Evolutionary conservation across 2,329 filamentous ascomycete species (phyloP), one percentile per base, ranked within the genome.

Genomic region (Periconia sp.): DNA sequence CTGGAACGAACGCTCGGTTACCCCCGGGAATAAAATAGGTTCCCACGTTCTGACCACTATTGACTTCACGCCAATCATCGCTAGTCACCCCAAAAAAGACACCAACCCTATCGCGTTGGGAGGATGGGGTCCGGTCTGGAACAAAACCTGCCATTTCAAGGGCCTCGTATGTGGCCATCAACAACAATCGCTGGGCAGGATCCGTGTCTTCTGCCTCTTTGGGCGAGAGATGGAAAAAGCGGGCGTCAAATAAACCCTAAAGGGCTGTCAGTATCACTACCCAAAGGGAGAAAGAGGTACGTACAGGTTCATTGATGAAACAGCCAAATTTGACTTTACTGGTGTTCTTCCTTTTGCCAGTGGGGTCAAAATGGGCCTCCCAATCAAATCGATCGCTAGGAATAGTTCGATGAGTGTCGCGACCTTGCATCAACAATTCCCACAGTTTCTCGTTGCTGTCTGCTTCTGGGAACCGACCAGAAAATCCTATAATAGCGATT

Each of bases 1-100:
- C 82, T 0, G 78, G 76, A 0, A 72, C 76, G 49, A 84, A 85
- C 0, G 80, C 82, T 17, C 82, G 72, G 10, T 73, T 71, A 19
- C 76, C 76, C n/a, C 81, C 81, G 0, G 82, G 77, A 44, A 84
- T 80, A 60, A 72, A 81, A 61, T 84, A 83, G 0, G 81, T 82
- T 53, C 79, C 78, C 19, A 84, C 76, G 23, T 63, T 42, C 33
- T 66, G 57, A 9, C 46, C 54, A 3, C 43, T 45, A 48, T 65
- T 66, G 9, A 54, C 45, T 41, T 66, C 64, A 6, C 50, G 49
- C 45, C 53, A 69, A 49, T 76, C 74, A 47, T 76, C 63, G 45
- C 53, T 63, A 6, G 68, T 60, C 19, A 53, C 47, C 1, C 74
- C 73, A 53, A 64, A 71, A 55, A 63, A 75, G 1, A 61, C 61